Base-by-base conservation (phyloP, 2,329 filamentous ascomycete species). In the Teratosphaeria nubilosa region DNA sequence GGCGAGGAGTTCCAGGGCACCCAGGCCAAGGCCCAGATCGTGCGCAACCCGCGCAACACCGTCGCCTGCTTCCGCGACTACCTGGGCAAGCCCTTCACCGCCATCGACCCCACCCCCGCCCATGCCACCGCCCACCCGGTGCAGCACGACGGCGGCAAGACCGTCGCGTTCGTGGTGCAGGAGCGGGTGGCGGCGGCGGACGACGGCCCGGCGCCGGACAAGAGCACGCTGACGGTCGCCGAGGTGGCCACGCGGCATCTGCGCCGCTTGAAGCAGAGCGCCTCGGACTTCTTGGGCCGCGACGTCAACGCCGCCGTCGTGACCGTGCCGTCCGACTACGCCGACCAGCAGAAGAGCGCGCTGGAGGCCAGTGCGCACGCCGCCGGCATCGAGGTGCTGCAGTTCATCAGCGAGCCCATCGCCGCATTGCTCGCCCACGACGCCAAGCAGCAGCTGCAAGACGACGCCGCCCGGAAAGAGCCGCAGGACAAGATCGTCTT, bases 1-100 rank as follows among this genome's bases (percentile, higher is more conserved):
- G 94, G 91, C 65, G 94, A 99, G 72, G 92, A 99, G 78, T 96
- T 95, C 77, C 91, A 95, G 71, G 94, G 94, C 69, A 86, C 88
- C 64, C 92, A 99, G 77, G 94, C 92, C 69, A 99, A 97, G 82
- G 81, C 83, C 64, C 92, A 97, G 78, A 84, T 97, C 59, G 82
- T 97, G 66, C 88, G 94, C 71, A 97, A 99, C 76, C 82, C 90
- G 64, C 83, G 84, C 73, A 97, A 97, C 81, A 96, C 94, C 24
- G 83, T 96, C 71, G 89, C 90, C 72, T 95, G 90, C 79, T 99
- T 97, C 81, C 86, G 91, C 76, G 94, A 99, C 71, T 96, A 91
- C 75, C 77, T 99, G 56, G 94, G 94, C 68, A 89, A 95, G 82
- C 88, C 79, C 64, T 96, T 95, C 83, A 91, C 95, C 79, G 88